Base-by-base conservation (phyloP, 2,329 filamentous ascomycete genomes). In the Dothistroma pini region DNA sequence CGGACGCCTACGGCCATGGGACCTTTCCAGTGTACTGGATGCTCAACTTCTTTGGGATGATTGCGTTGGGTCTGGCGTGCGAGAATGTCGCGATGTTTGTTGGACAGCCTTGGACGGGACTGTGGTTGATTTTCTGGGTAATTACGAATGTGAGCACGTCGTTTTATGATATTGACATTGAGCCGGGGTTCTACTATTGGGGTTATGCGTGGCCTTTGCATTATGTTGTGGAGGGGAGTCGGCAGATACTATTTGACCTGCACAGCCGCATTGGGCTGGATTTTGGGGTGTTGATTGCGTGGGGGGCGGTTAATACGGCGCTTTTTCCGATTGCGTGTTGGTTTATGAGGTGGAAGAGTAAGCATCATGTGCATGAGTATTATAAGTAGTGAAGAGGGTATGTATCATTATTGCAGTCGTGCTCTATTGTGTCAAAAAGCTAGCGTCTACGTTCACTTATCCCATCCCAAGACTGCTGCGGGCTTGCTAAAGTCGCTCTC, bases 51-150 rank as follows among this genome's bases (percentile, higher is more conserved):
- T 74, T 83, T 0, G 86, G 85, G 9, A 88, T 89, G 86, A 76
- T 79, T 9, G 85, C 85, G 0, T 69, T 89, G 1, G 86, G 85
- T 0, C 73, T 89, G 2, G 84, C 86, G 0, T 86, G 84, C 68
- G 86, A 89, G 74, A 88, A 88, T 66, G 81, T 86, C 31, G 83
- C 83, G 0, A 87, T 87, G 82, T 68, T 87, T 1, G 75, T 88
- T 4, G 85, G 84, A 0, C 77, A 82, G 66, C 86, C 84, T 0
- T 88, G 84, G 84, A 82, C 79, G 56, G 80, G 84, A 0, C 71
- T 87, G 0, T 89, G 86, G 80, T 74, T 89, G 1, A 86, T 88
- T 59, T 88, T 87, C 67, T 87, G 84, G 85, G 84, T 88, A 48
- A 86, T 89, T 59, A 82, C 83, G 7, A 89, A 89, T 67, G 84